Conservation (phyloP, 805 yeast species). For the Sporopachydermia lactativora region DNA sequence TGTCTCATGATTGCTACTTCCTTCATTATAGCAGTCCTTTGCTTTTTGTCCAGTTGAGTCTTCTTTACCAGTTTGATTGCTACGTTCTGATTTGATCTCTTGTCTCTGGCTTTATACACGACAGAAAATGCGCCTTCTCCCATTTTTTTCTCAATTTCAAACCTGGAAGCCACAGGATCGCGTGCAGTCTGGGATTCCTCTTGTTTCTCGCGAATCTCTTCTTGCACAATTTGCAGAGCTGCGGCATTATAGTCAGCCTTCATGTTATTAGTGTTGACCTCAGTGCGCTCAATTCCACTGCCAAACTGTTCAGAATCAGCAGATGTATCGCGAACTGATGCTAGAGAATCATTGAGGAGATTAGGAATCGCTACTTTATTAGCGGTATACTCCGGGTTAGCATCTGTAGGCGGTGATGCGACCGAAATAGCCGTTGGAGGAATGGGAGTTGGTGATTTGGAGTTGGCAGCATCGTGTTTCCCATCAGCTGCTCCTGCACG, state of each 20-base stretch:
- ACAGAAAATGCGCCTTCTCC: conserved; percentile 89
- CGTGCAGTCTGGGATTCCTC: conserved; percentile 4
- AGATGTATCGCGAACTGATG: conserved; percentile 4
- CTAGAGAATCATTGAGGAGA: background rate
- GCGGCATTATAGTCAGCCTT: conserved; percentile 21
- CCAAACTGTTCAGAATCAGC: conserved; percentile 4
- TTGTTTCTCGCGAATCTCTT: conserved; percentile 19
- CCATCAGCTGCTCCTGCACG: conserved; percentile 16
- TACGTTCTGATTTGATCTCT: conserved; percentile 28
- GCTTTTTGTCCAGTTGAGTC: conserved; percentile 32
- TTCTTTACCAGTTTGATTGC: conserved; percentile 73
- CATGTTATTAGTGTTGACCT: conserved; percentile 4
- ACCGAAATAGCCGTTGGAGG: background rate
- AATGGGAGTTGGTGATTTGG: too few relatives aligned
- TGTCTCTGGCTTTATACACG: conserved; percentile 60
- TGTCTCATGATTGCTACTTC: conserved; percentile 66
- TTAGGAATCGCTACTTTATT: conserved; percentile 2
- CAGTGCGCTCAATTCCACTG: conserved; percentile 3
- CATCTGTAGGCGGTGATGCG: conserved; percentile 3
- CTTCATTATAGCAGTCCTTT: conserved; percentile 43
- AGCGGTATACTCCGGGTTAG: background rate
- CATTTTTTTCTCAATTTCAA: conserved; percentile 14
- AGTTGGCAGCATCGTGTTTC: too few relatives aligned
- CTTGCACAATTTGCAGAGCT: conserved; percentile 24
- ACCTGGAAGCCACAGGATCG: background rate